Evolutionary conservation across 768 basidiomycete species (phyloP).

Genomic region (Russula griseocarnosa): DNA sequence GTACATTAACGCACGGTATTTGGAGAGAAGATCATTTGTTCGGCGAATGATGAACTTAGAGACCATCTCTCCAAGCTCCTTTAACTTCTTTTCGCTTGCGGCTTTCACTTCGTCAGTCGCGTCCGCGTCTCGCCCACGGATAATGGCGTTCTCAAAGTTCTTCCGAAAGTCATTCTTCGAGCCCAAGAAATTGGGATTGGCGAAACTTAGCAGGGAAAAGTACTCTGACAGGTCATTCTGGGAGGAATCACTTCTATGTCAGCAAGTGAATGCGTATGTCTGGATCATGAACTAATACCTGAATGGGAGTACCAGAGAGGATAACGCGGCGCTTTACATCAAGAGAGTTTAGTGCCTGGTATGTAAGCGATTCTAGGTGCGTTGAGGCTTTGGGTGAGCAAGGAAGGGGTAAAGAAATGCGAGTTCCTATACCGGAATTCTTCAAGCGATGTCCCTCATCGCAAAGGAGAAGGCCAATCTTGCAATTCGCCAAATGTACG

Average conservation of each 20-base stretch:
- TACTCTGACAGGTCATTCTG: conserved; percentile 94
- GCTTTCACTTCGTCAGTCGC: conserved; percentile 75
- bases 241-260: neutral
- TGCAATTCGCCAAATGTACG: conserved; percentile 69
- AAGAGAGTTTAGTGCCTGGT: conserved; percentile 74
- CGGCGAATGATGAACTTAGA: conserved; percentile 93
- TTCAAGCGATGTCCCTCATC: conserved; percentile 98
- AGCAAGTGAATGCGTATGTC: conserved; percentile 3
- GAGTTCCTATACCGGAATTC: conserved; percentile 69
- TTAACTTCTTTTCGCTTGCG: conserved; percentile 84
- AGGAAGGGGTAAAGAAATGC: conserved; percentile 6
- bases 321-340: conserved; percentile 90
- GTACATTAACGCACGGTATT: conserved; percentile 66
- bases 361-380: conserved; percentile 73
- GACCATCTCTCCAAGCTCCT: conserved; percentile 82
- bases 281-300: conserved; percentile 42
- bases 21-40: conserved; percentile 91
- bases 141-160: conserved; percentile 90
- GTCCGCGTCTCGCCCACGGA: conserved; percentile 84
- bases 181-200: conserved; percentile 87
- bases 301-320: conserved; percentile 90
- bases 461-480: conserved; percentile 87
- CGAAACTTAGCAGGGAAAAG: conserved; percentile 89
- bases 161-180: conserved; percentile 88
- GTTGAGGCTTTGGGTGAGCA: neutral